Evolutionary conservation across 768 basidiomycete genomes (phyloP), one percentile per base, ranked within the genome.

Genomic region (Clathrus columnatus): DNA sequence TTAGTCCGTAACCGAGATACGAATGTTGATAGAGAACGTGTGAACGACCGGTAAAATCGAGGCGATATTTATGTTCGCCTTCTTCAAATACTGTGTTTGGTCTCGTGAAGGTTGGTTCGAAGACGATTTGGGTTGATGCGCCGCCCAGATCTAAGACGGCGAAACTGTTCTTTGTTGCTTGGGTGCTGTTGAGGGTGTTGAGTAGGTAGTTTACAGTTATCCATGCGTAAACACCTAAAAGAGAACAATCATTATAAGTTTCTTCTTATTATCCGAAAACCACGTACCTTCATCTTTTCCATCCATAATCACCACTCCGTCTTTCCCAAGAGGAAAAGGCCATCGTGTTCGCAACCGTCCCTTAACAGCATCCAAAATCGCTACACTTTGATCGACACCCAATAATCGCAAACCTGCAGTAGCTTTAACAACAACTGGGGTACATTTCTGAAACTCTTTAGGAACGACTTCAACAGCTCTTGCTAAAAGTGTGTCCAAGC

Each of bases 71-170:
- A 73, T 97, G 95, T 52, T 96, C 94, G 45, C 93, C 95, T 4
- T 87, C 85, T 58, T 76, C 80, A 57, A 87, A 71, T 48, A 59
- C 64, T 23, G 61, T 60, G 41, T 41, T 29, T 24, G 70, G 69
- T 26, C 76, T 76, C 20, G 66, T 64, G 68, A 83, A 83, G 50
- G 69, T 72, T 1, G 95, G 96, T 70, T 94, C 85, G 63, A 98
- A 97, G 56, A 96, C 93, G 67, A 98, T 97, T 72, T 97, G 96
- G 21, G 94, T 97, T 57, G 92, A 94, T 27, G 89, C 96, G 2
- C 96, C 96, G 4, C 96, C 96, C 48, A 99, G 81, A 66, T 98
- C 96, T 49, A 98, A 83, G 44, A 96, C 92, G 21, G 95, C 95
- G 61, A 87, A 89, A 24, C 88, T 83, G 20, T 72, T n/a, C 67